Conservation (phyloP, 768 basidiomycete genomes). For the Leucosporidium scottii region DNA sequence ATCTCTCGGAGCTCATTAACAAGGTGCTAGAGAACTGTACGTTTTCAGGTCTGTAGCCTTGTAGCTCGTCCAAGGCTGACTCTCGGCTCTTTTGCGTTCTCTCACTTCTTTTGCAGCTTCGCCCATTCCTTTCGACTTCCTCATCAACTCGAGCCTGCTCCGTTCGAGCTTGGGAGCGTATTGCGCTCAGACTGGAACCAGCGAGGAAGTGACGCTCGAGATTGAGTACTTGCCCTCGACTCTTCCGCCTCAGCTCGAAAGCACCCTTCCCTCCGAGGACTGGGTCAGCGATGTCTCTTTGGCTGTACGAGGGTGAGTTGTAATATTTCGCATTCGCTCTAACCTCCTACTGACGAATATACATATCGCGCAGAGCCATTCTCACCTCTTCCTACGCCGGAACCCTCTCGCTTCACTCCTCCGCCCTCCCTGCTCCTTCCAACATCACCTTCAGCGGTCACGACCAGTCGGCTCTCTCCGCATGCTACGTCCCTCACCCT, state of each 20-base stretch:
- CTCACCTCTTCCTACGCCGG: constrained; percentile 78
- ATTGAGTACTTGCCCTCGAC: constrained; percentile 87
- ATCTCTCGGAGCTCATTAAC: constrained; percentile 93
- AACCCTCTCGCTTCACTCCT: constrained; percentile 63
- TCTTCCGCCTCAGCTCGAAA: constrained; percentile 74
- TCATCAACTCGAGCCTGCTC: constrained; percentile 56
- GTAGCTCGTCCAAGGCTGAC: not conserved
- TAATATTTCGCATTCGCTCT: not conserved
- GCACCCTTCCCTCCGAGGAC: constrained; percentile 75
- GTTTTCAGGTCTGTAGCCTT: not conserved
- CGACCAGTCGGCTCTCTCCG: constrained; percentile 60
- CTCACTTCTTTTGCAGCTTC: constrained; percentile 33
- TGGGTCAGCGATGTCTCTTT: constrained; percentile 72
- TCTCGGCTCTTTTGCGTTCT: not conserved
- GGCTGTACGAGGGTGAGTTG: constrained; percentile 16
- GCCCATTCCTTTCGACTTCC: constrained; percentile 86
- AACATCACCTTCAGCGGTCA: constrained; percentile 53
- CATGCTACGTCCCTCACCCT: constrained; percentile 50
- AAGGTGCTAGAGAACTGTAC: constrained; percentile 58
- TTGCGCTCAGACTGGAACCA: constrained; percentile 54
- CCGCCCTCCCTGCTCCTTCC: constrained; percentile 51
- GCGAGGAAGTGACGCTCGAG: constrained; percentile 84
- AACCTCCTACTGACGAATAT: not conserved
- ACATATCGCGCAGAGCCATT: constrained; percentile 24
- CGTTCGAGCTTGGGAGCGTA: constrained; percentile 58